Percentiles rank a stretch among this genome's conserved stretches.
Conservation (phyloP, 1,139 yeast species). For the Entelexis sorbosivorans region DNA sequence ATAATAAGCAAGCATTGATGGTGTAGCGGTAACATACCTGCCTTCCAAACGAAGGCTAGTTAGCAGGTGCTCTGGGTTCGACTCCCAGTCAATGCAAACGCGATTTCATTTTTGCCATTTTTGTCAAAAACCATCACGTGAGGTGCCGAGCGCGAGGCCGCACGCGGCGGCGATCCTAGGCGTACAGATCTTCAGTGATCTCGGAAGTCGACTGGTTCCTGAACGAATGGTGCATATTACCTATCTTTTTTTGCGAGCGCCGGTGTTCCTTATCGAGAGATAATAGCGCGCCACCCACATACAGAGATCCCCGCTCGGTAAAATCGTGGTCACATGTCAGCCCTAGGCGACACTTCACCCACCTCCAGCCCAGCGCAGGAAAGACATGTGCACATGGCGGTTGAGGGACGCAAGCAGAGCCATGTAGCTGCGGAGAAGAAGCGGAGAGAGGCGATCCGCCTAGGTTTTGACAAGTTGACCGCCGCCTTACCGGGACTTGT, state of each 20-base stretch:
- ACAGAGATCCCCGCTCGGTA: no score
- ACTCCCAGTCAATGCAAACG: conserved; percentile 23
- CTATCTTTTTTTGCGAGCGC: no score
- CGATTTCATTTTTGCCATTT: conserved; percentile 4
- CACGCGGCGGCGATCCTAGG: no score
- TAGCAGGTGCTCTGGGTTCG: conserved; percentile 23
- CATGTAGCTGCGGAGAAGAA: conserved; percentile 44
- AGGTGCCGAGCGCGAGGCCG: background rate
- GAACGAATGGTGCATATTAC: no score
- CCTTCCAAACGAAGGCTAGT: conserved; percentile 8
- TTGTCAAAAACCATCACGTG: background rate
- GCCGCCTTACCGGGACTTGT: conserved; percentile 36
- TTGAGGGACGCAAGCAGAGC: conserved; percentile 28
- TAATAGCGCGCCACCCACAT: no score
- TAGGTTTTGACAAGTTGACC: conserved; percentile 36
- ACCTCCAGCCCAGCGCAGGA: background rate
- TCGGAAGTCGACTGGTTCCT: no score
- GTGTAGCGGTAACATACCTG: conserved; percentile 16
- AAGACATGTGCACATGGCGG: conserved; percentile 2
- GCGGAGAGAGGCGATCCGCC: conserved; percentile 40
- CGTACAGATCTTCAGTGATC: no score
- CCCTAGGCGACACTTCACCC: background rate
- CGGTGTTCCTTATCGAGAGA: no score
- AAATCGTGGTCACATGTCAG: background rate
- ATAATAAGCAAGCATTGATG: conserved; percentile 6